These are phyloP conservation scores for Chrysoporthe deuterocubensis DNA, from an alignment of 2,329 filamentous ascomycete genomes.

Conservation along the genomic window DNA sequence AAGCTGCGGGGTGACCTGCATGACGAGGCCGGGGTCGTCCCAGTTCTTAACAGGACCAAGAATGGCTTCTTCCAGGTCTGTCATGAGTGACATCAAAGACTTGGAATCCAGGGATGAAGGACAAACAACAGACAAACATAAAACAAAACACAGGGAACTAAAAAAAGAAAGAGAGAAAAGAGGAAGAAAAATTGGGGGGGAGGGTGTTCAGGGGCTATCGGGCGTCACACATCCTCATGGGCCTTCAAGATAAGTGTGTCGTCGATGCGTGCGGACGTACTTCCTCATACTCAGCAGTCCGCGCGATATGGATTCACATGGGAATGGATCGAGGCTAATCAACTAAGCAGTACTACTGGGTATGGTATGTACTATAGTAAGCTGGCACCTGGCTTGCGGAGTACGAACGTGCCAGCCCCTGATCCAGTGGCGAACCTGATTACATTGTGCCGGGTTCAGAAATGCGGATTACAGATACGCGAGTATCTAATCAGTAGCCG, in stretches of 20 bases:
- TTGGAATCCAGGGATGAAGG: not conserved
- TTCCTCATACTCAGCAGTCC: not conserved
- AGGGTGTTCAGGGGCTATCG: not conserved
- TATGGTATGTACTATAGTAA: too few species aligned
- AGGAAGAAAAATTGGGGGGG: too few species aligned
- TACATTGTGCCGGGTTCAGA: too few species aligned
- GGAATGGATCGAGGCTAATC: not conserved
- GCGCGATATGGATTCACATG: not conserved
- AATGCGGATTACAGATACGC: not conserved
- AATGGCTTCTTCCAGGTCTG: too few species aligned
- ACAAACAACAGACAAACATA: not conserved
- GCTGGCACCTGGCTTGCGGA: too few species aligned
- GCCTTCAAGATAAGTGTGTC: not conserved
- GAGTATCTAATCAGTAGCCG: not conserved
- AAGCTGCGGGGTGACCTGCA: slow-evolving; percentile 1
- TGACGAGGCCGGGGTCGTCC: not conserved
- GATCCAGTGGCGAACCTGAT: not conserved
- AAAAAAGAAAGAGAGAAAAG: too few species aligned
- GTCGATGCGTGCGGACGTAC: not conserved
- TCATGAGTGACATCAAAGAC: not conserved
- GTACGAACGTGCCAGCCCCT: not conserved
- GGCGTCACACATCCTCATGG: not conserved
- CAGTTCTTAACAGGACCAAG: not conserved
- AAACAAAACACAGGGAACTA: too few species aligned
- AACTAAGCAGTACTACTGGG: too few species aligned